These are phyloP conservation scores for Clonostachys rhizophaga DNA, from an alignment of 2,329 filamentous ascomycete genomes.

Conservation along the genomic window DNA sequence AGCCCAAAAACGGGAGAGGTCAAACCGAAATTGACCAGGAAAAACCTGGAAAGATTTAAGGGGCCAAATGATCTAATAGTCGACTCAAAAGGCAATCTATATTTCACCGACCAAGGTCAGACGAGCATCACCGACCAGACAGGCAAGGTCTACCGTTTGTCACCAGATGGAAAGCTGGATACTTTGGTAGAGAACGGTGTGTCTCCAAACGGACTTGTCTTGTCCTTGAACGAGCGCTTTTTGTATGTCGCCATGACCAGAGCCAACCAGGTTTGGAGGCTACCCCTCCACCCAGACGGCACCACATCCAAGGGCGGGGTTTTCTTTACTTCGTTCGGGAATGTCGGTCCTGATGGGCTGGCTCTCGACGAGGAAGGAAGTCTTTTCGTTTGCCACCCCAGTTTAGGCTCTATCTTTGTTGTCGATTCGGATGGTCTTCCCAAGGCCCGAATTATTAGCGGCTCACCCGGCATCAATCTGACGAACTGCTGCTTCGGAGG, in stretches of 20 bases:
- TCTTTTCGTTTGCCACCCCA: constrained; percentile 26
- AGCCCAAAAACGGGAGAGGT: constrained; percentile 19
- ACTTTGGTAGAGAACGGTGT: constrained; percentile 27
- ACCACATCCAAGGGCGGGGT: constrained; percentile 28
- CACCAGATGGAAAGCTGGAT: constrained; percentile 25
- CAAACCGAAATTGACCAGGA: constrained; percentile 20
- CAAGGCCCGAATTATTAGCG: constrained; percentile 25
- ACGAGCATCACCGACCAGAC: constrained; percentile 34
- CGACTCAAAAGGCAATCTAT: constrained; percentile 26
- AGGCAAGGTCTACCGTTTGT: constrained; percentile 29
- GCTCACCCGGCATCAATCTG: constrained; percentile 22
- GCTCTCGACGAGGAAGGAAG: constrained; percentile 30
- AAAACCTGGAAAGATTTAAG: constrained; percentile 35
- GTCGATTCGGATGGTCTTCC: constrained; percentile 27
- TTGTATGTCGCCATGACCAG: constrained; percentile 33
- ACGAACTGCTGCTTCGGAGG: constrained; percentile 36
- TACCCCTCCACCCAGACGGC: constrained; percentile 29
- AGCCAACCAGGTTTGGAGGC: constrained; percentile 32
- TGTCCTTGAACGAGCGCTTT: constrained; percentile 29
- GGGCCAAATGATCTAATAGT: constrained; percentile 34
- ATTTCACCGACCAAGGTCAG: constrained; percentile 39
- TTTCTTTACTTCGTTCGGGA: constrained; percentile 34
- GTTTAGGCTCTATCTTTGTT: constrained; percentile 27
- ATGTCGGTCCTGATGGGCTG: constrained; percentile 30
- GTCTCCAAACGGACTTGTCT: constrained; percentile 30